Percentiles rank a stretch among this genome's conserved stretches.
Conservation (phyloP, 2,329 filamentous ascomycete genomes). For the Tolypocladium endophyticum region DNA sequence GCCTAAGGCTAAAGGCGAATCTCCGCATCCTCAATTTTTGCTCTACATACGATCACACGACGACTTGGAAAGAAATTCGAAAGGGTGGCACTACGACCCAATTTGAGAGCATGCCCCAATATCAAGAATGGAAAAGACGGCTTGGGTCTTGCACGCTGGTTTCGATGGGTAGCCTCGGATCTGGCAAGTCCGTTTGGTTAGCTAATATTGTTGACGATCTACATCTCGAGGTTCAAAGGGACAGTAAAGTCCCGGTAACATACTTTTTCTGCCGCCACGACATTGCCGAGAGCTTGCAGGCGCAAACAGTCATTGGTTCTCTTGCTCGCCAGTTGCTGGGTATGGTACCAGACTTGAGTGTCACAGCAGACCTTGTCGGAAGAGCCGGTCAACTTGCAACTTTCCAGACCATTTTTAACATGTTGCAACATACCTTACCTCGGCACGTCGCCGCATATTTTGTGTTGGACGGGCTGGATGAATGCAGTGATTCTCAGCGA, state of each 20-base stretch:
- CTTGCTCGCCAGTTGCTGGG: neutral
- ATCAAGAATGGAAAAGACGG: neutral
- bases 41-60: neutral
- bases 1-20: neutral
- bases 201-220: neutral
- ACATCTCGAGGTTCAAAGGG: neutral
- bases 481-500: neutral
- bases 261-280: neutral
- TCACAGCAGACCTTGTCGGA: neutral
- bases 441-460: neutral
- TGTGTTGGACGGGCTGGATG: neutral
- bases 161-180: neutral
- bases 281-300: neutral
- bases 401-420: neutral
- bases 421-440: neutral
- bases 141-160: neutral
- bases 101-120: neutral
- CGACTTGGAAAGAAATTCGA: neutral
- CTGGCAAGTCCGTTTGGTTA: neutral
- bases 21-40: neutral
- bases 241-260: neutral
- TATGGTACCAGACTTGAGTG: neutral
- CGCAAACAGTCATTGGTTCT: neutral
- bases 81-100: neutral
- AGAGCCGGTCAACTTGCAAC: accelerated